These are phyloP conservation scores for Coniophora puteana DNA, from an alignment of 1,284 basidiomycete genomes.

Conservation along the genomic window DNA sequence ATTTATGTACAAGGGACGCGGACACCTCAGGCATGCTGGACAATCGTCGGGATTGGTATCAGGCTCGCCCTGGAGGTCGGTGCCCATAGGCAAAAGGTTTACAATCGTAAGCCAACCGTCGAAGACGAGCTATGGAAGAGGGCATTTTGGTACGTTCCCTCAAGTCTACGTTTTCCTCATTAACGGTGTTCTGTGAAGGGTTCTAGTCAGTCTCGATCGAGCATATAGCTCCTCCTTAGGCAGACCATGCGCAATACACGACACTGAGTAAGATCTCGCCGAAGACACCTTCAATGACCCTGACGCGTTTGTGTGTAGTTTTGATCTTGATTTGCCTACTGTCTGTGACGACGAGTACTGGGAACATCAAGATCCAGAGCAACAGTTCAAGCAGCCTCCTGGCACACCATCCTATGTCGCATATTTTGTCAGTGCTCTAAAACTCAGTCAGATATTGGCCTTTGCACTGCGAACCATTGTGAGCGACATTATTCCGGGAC, in stretches of 20 bases:
- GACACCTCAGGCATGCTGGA: conserved; percentile 70
- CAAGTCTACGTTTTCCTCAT: not conserved
- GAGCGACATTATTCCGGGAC: conserved; percentile 19
- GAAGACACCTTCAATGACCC: not conserved
- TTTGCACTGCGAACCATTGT: conserved; percentile 65
- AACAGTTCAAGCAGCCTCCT: conserved; percentile 54
- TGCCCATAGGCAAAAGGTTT: conserved; percentile 53
- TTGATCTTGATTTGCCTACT: conserved; percentile 70
- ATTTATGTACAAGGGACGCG: conserved; percentile 56
- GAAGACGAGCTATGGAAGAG: conserved; percentile 75
- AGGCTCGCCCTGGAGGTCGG: conserved; percentile 67
- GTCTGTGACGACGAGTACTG: conserved; percentile 79
- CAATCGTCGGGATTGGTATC: conserved; percentile 66
- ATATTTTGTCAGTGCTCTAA: conserved; percentile 56
- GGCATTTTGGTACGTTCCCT: conserved; percentile 73
- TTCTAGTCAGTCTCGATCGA: conserved; percentile 61
- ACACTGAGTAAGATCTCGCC: conserved; percentile 71
- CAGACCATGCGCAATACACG: conserved; percentile 78
- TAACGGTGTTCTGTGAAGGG: conserved; percentile 35
- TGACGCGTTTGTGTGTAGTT: conserved; percentile 34
- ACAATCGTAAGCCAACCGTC: conserved; percentile 32
- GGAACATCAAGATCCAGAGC: conserved; percentile 51
- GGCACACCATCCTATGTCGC: conserved; percentile 50
- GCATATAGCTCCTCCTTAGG: conserved; percentile 69
- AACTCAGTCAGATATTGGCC: conserved; percentile 63